Percentiles rank a stretch among this genome's conserved stretches.
Evolutionary conservation across 1,139 yeast genomes (phyloP).

Genomic region (Debaryomyces udenii): DNA sequence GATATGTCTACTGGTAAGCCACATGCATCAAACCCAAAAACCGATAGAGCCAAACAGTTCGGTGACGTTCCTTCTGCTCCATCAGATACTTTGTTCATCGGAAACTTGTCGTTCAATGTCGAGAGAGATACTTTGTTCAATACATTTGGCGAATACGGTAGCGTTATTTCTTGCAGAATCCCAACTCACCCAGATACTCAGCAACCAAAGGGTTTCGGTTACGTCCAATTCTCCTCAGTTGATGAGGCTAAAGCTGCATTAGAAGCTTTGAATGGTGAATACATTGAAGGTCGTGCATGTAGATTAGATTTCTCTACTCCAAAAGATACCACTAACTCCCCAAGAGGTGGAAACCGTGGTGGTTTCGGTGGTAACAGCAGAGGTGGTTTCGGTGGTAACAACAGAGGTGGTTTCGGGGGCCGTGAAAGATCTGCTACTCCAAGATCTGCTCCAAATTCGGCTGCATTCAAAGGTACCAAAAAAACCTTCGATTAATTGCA

Average conservation of each 20-base stretch:
- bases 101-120: slow-evolving; percentile 91
- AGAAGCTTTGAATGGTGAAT: slow-evolving; percentile 85
- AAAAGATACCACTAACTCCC: slow-evolving; percentile 54
- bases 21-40: slow-evolving; percentile 50
- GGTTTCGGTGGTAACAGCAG: slow-evolving; percentile 45
- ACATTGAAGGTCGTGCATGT: slow-evolving; percentile 89
- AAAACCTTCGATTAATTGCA: slow-evolving; percentile 68
- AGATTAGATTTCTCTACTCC: slow-evolving; percentile 96
- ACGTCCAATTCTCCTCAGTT: slow-evolving; percentile 82
- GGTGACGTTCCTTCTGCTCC: slow-evolving; percentile 93
- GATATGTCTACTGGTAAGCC: slow-evolving; percentile 91
- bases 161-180: slow-evolving; percentile 83
- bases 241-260: slow-evolving; percentile 93
- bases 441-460: slow-evolving; percentile 58
- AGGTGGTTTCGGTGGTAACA: slow-evolving; percentile 38
- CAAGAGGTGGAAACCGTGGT: slow-evolving; percentile 43
- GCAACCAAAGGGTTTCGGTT: slow-evolving; percentile 98
- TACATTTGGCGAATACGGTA: slow-evolving; percentile 76
- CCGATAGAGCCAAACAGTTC: slow-evolving; percentile 80
- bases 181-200: slow-evolving; percentile 99
- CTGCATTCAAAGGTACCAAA: slow-evolving; percentile 74
- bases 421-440: slow-evolving; percentile 56
- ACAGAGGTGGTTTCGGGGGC: slow-evolving; percentile 43
- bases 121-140: slow-evolving; percentile 76
- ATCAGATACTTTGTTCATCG: slow-evolving; percentile 92